Base-by-base conservation (phyloP, 1,284 basidiomycete genomes). In the Leucoagaricus sp. region DNA sequence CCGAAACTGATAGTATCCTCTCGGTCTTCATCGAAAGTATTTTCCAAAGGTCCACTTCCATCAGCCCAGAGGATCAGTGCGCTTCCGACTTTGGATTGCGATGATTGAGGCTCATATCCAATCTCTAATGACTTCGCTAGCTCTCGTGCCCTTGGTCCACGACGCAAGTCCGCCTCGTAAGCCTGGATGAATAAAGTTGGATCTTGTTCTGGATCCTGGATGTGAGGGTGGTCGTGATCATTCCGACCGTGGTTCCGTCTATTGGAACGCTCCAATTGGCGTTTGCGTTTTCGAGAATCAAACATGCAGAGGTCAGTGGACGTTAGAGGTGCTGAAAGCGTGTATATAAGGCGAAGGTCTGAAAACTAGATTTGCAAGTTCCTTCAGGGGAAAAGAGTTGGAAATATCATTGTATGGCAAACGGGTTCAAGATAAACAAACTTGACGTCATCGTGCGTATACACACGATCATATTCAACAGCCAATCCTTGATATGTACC, bases 131-230 rank as follows among this genome's bases (percentile, higher is more conserved):
- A 75, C 15, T 69, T 66, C 0, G 81, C 81, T 1, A 79, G 68
- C 9, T 70, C 64, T 5, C 61, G 61, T 3, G 78, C 80, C 21
- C 70, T 68, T 0, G 80, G 74, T 4, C 84, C 83, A 29, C 74
- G 77, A 1, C 82, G 66, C 33, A 91, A 64, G 57, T 87, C 84
- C 4, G 86, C 86, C 70, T 91, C 89, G 61, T 89, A 76, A 0
- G 85, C 87, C 62, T 85, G 82, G 45, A 89, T 75, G 63, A 75
- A 83, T 10, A 88, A 72, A 29, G 61, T 65, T 36, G 72, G 64
- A 49, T 76, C 69, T 10, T 66, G 58, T 41, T 66, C 63, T 7
- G 48, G 62, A 15, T 53, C 31, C 12, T 26, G 28, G 25, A 25
- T 46, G 12, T 42, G 48, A 5, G 29, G 7, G 13, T 47, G 49